These are phyloP conservation scores for Aspergillus fructus DNA, from an alignment of 2,329 filamentous ascomycete species.

Conservation along the genomic window DNA sequence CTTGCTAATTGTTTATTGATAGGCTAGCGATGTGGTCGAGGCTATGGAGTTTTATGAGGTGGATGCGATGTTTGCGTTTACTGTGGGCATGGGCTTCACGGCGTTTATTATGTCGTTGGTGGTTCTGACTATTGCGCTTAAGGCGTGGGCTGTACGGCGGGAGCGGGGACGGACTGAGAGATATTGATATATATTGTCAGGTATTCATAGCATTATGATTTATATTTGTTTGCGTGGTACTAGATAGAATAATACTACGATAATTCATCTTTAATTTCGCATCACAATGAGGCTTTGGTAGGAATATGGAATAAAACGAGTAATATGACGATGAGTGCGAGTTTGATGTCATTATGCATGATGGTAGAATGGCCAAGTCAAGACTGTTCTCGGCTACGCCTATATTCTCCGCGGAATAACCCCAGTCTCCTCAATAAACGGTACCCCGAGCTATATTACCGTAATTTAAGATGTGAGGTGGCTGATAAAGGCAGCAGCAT, in stretches of 20 bases:
- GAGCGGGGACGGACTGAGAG: slow-evolving; percentile 22
- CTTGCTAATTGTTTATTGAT: background rate
- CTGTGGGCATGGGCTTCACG: slow-evolving; percentile 78
- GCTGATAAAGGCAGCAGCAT: background rate
- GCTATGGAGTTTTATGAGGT: slow-evolving; percentile 74
- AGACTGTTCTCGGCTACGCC: background rate
- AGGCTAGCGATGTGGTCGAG: slow-evolving; percentile 72
- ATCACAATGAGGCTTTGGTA: background rate
- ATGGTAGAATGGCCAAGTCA: background rate
- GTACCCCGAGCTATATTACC: too few relatives aligned
- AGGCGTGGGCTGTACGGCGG: slow-evolving; percentile 73
- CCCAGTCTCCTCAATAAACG: background rate
- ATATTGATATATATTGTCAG: background rate
- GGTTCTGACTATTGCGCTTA: slow-evolving; percentile 73
- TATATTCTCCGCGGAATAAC: background rate
- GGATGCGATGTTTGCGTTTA: slow-evolving; percentile 92
- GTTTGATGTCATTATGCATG: background rate
- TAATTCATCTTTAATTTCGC: too few relatives aligned
- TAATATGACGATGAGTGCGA: background rate
- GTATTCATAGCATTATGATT: background rate
- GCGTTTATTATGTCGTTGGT: slow-evolving; percentile 84
- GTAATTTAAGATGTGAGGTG: background rate
- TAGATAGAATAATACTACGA: background rate
- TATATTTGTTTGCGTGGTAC: rapidly evolving
- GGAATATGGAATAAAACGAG: background rate